These are phyloP conservation scores for Tribonema minus DNA, from an alignment of 108 stramenopile species.

Conservation along the genomic window DNA sequence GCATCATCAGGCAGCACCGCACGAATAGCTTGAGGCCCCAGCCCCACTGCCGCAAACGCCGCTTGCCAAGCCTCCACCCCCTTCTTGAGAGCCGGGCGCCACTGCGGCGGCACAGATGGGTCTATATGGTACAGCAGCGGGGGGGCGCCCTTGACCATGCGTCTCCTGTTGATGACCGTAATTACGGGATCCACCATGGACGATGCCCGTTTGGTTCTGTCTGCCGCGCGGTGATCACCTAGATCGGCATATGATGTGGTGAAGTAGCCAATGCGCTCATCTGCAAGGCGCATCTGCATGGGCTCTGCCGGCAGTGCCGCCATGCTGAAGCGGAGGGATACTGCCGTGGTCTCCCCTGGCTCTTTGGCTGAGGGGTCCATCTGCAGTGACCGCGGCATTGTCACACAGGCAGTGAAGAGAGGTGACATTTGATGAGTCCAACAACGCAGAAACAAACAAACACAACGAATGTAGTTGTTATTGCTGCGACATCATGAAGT, in stretches of 20 bases:
- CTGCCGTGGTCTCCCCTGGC: neutral
- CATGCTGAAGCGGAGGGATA: constrained; percentile 23
- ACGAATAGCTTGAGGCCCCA: constrained; percentile 28
- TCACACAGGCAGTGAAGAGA: no score
- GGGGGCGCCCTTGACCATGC: neutral
- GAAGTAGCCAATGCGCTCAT: constrained; percentile 35
- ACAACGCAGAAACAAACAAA: no score
- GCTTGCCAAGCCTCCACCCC: constrained; percentile 30
- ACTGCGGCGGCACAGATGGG: constrained; percentile 30
- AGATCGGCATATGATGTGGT: constrained; percentile 3
- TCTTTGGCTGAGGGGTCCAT: neutral
- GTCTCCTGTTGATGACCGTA: constrained; percentile 10
- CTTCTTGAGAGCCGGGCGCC: constrained; percentile 1
- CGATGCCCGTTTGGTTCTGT: neutral
- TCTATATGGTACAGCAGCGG: constrained; percentile 47
- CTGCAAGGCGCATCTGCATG: constrained; percentile 4
- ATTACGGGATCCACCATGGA: constrained; percentile 13
- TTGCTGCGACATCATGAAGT: no score
- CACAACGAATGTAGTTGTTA: no score
- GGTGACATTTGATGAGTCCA: no score
- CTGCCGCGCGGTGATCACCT: constrained; percentile 12
- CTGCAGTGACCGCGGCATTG: no score
- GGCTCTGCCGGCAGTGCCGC: constrained; percentile 7
- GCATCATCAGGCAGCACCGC: constrained; percentile 26
- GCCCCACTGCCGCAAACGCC: constrained; percentile 38